Evolutionary conservation across 1,284 basidiomycete genomes (phyloP).

Genomic region (Microbotryomycetes sp.): DNA sequence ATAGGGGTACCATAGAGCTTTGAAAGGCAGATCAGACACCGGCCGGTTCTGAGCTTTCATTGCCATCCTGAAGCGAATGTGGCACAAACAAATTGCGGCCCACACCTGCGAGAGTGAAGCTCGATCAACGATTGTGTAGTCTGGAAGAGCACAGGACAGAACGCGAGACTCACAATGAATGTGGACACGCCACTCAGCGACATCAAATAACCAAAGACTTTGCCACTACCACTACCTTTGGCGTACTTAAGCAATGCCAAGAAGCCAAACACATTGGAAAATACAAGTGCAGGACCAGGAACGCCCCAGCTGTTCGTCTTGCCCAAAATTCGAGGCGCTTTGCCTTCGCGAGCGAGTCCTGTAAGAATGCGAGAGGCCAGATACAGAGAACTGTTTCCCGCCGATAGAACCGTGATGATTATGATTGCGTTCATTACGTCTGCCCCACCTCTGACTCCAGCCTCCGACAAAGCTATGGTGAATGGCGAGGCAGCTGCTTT

Average conservation of each 20-base stretch:
- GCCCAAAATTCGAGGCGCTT: slow-evolving; percentile 68
- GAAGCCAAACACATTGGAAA: slow-evolving; percentile 59
- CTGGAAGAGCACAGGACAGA: slow-evolving; percentile 51
- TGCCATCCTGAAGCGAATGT: slow-evolving; percentile 70
- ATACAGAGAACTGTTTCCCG: slow-evolving; percentile 75
- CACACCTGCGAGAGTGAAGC: slow-evolving; percentile 66
- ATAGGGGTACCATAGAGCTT: slow-evolving; percentile 57
- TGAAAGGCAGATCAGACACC: slow-evolving; percentile 60
- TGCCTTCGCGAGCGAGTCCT: slow-evolving; percentile 64
- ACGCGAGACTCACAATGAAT: slow-evolving; percentile 14
- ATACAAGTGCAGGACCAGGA: slow-evolving; percentile 62
- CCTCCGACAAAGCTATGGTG: slow-evolving; percentile 62
- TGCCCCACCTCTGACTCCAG: slow-evolving; percentile 67
- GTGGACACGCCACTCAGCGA: neutral
- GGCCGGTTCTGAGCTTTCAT: slow-evolving; percentile 66
- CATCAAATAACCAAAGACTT: slow-evolving; percentile 65
- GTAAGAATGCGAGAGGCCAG: slow-evolving; percentile 76
- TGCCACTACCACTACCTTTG: slow-evolving; percentile 52
- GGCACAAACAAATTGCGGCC: slow-evolving; percentile 63
- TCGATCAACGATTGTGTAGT: slow-evolving; percentile 51
- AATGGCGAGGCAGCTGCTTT: slow-evolving; percentile 72
- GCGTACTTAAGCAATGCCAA: slow-evolving; percentile 65
- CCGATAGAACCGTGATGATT: slow-evolving; percentile 77
- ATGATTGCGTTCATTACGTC: slow-evolving; percentile 76
- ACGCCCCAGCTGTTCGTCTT: slow-evolving; percentile 63